Base-by-base conservation (phyloP, 78 protist species). In the Pigoraptor vietnamica region DNA sequence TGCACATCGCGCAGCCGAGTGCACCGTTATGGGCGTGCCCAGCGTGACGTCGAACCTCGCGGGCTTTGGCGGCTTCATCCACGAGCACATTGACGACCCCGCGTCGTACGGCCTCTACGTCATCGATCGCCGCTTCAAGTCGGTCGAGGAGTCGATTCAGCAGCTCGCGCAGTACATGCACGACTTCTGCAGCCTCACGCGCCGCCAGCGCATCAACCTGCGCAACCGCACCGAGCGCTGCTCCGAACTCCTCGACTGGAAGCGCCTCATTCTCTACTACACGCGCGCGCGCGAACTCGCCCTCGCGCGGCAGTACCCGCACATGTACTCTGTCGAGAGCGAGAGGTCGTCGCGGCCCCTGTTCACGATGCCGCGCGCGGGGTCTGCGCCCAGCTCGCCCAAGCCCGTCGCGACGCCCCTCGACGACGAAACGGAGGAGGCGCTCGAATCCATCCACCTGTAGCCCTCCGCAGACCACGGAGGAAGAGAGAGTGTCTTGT, bases 151-250 rank as follows among this genome's bases (percentile, higher is more conserved):
- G 39, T 90, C 94, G 1, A 95, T 94, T 9, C 89, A 95, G 19
- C 98, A 96, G 91, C 48, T 96, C 40, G 83, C 95, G 25, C 90
- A 92, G 82, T 40, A 79, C 37, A 90, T 96, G 40, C 94, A 87
- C 92, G 83, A 92, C 48, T 97, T 96, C 89, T 82, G 93, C 84
- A 0, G 9, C 24, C 82, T 87, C 82, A 32, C 25, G 38, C 90
- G 95, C 39, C 92, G 95, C 83, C 83, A 93, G 32, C 95, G 95
- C 81, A 91, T 94, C 82, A 81, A 90, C 37, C 86, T 95, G 37
- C 94, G 98, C 90, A 96, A 96, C 81, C 89, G 93, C n/a, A 94
- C 96, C 32, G 98, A 96, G 95, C 95, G 95, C 24, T 34, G 9
- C 34, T 35, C 39, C 1, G 39, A 83, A 37, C 38, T 83, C 37